Base-by-base conservation (phyloP, 208 protist species). In the Trypanosoma grayi region DNA sequence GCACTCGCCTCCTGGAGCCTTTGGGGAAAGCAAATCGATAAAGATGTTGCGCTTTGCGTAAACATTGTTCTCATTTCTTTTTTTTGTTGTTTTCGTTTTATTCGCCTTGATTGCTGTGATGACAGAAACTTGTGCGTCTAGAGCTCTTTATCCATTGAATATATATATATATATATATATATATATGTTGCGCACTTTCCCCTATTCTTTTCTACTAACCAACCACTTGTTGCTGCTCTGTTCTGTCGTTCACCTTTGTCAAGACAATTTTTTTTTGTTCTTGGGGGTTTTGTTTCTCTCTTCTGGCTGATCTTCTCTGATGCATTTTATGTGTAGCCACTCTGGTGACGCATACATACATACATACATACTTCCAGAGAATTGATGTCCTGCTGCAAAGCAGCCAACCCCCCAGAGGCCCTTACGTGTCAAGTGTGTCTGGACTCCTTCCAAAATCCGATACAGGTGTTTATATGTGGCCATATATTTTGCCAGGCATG, bases 401-500 rank as follows among this genome's bases (percentile, higher is more conserved):
- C 79, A 10, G 45, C 85, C 18, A 62, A 77, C 36, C 56, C 78
- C 20, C 70, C 73, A 2, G 44, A 66, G 16, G 48, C 64, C 41
- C 65, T 92, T 18, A 75, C 79, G 51, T 92, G 85, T 60, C 66
- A 83, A 54, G 64, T 92, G 25, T 92, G 85, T 55, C 76, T 81
- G 27, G 85, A 92, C 57, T 73, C 85, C 5, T 88, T 75, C 68
- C 79, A 73, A 24, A 54, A 80, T 25, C 85, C 85, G 0, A 71
- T 80, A 7, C 79, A 92, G 61, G 54, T 91, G 44, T 69, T 82
- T 44, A 69, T 64, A 22, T 92, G 85, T 59, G 75, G 77, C 0
- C 85, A 92, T 57, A 87, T 89, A 51, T 92, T 92, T 44, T 92
- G 85, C 62, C 27, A 51, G 14, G 63, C 75, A 18, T 92, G 85